Conservation (phyloP, 495 filamentous ascomycete genomes). For the Amorphotheca resinae region DNA sequence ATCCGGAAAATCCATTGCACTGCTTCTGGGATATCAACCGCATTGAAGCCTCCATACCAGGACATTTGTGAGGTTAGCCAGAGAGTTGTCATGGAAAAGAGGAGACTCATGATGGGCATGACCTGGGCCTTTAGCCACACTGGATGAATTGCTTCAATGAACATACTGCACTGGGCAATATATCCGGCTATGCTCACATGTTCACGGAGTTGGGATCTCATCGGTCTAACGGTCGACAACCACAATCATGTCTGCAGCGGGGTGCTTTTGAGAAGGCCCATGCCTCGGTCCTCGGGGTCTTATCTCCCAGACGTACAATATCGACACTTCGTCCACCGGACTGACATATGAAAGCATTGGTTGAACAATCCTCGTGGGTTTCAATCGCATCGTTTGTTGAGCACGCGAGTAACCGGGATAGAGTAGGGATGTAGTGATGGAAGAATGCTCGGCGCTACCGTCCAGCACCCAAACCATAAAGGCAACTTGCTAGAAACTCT, state of each 20-base stretch:
- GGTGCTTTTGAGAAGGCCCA: slow-evolving; percentile 49
- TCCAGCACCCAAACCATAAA: slow-evolving; percentile 38
- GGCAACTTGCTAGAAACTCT: slow-evolving; percentile 37
- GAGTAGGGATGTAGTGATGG: slow-evolving; percentile 56
- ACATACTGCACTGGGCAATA: slow-evolving; percentile 42
- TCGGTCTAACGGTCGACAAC: slow-evolving; percentile 60
- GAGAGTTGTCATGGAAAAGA: background rate
- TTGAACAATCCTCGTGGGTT: slow-evolving; percentile 41
- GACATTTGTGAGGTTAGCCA: slow-evolving; percentile 26
- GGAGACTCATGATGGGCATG: slow-evolving; percentile 42
- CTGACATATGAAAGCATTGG: slow-evolving; percentile 56
- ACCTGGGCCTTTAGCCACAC: slow-evolving; percentile 51
- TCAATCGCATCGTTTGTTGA: slow-evolving; percentile 46
- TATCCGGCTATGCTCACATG: slow-evolving; percentile 40
- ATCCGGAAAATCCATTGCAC: slow-evolving; percentile 35
- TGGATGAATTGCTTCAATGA: slow-evolving; percentile 47
- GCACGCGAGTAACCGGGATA: slow-evolving; percentile 49
- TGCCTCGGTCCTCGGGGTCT: slow-evolving; percentile 40
- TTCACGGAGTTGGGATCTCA: slow-evolving; percentile 51
- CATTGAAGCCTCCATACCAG: slow-evolving; percentile 49
- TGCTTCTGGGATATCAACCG: slow-evolving; percentile 42
- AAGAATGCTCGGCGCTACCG: slow-evolving; percentile 50
- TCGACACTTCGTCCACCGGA: slow-evolving; percentile 38
- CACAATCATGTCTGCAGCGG: slow-evolving; percentile 51
- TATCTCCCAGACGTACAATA: slow-evolving; percentile 40